Conservation (phyloP, 106 monocot species). For the Phalaenopsis aphrodite region DNA sequence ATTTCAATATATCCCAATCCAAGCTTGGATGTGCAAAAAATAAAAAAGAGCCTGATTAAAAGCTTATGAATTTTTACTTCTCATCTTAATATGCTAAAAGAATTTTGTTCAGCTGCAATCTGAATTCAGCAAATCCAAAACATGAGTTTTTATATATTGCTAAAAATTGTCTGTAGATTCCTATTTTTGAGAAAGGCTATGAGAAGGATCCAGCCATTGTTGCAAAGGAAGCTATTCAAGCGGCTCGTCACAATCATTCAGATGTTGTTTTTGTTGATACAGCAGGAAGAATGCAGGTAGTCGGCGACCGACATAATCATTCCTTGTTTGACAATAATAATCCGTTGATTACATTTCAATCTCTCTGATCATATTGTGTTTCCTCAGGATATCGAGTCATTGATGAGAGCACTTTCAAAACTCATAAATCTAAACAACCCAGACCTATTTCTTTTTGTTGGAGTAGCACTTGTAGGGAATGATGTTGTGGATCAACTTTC, state of each 20-base stretch:
- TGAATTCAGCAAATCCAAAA: background rate
- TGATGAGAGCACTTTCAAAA: slow-evolving; percentile 98
- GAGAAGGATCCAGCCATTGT: slow-evolving; percentile 98
- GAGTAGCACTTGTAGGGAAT: slow-evolving; percentile 94
- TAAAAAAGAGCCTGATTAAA: background rate
- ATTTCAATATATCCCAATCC: too few species aligned
- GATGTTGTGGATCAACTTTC: slow-evolving; percentile 95
- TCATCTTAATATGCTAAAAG: background rate
- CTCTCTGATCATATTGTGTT: slow-evolving; percentile 5
- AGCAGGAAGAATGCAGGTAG: slow-evolving; percentile 96
- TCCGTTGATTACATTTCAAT: background rate
- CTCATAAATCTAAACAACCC: slow-evolving; percentile 95
- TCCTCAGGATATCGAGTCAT: slow-evolving; percentile 80
- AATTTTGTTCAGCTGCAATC: background rate
- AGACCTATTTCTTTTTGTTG: slow-evolving; percentile 94
- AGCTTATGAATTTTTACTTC: background rate
- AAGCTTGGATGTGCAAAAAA: too few species aligned
- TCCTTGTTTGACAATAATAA: background rate
- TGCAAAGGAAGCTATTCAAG: slow-evolving; percentile 93
- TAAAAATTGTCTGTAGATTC: slow-evolving; percentile 48
- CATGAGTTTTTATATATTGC: background rate
- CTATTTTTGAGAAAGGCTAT: slow-evolving; percentile 96
- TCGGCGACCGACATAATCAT: background rate
- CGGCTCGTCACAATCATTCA: slow-evolving; percentile 64
- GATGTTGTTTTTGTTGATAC: slow-evolving; percentile 99